Percentiles rank a stretch among this genome's conserved stretches.
phyloP scores from a whole-genome alignment of 164 flowering plant genomes.

The Nymphaea thermarum region DNA sequence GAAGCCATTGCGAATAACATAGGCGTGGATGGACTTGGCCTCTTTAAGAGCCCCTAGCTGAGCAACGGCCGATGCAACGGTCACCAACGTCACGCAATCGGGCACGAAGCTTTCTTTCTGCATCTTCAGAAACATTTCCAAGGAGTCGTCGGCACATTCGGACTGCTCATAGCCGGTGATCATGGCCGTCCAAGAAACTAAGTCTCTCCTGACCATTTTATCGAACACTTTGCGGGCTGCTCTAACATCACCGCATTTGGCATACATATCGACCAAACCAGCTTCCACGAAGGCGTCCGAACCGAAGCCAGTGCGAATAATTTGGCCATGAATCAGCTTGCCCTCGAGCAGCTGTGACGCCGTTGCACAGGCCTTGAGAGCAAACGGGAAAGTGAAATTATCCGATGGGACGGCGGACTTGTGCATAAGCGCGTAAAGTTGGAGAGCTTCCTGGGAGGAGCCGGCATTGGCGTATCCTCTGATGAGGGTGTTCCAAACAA shows the following conservation, averaged over 20 bases:
- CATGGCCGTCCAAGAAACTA: conserved; percentile 38
- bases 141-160: conserved; percentile 14
- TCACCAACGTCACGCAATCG: conserved; percentile 25
- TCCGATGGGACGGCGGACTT: conserved; percentile 16
- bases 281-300: conserved; percentile 29
- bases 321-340: conserved; percentile 20
- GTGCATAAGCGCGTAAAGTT: conserved; percentile 25
- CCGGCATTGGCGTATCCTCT: conserved; percentile 24
- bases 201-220: conserved; percentile 25
- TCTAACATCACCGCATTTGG: conserved; percentile 17
- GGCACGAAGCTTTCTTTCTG: conserved; percentile 21
- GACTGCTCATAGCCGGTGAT: conserved; percentile 34
- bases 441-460: conserved; percentile 11
- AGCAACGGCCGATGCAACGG: conserved; percentile 30
- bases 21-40: conserved; percentile 25
- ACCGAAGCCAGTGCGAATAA: conserved; percentile 21
- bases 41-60: conserved; percentile 23
- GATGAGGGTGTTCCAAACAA: conserved; percentile 38
- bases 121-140: conserved; percentile 22
- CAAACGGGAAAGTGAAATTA: conserved; percentile 33
- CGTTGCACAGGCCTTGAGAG: conserved; percentile 29
- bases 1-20: conserved; percentile 17
- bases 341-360: conserved; percentile 13
- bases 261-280: conserved; percentile 27
- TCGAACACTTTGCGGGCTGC: conserved; percentile 27